Conservation (phyloP, 345 rosid genomes). For the Ceriops tagal region DNA sequence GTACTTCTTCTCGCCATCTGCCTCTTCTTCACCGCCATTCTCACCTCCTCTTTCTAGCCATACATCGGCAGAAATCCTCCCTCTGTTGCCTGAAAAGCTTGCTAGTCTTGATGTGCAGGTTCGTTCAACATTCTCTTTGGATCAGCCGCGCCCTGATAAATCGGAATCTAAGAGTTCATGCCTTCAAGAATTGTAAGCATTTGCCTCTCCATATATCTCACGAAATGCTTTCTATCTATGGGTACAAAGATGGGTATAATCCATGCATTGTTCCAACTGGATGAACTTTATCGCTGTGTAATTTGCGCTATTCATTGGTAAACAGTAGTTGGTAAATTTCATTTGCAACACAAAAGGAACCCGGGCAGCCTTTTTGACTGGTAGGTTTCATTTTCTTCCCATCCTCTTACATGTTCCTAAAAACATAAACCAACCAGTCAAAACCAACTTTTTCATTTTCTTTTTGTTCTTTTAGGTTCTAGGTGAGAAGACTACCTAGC, state of each 20-base stretch:
- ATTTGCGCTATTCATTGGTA: too few species aligned
- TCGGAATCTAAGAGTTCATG: conserved; percentile 26
- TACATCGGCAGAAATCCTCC: conserved; percentile 37
- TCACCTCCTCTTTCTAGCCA: conserved; percentile 31
- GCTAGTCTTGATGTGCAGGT: conserved; percentile 8
- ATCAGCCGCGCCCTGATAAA: conserved; percentile 13
- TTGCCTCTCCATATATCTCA: not conserved
- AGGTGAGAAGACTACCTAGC: too few species aligned
- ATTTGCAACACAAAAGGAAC: too few species aligned
- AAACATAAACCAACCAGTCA: conserved; percentile 30
- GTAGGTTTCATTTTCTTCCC: conserved; percentile 5
- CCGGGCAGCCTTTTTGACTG: conserved; percentile 17
- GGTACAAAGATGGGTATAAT: too few species aligned
- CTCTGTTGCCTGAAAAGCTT: conserved; percentile 27
- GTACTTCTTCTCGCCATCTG: conserved; percentile 40
- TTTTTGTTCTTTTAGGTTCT: too few species aligned
- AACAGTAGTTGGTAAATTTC: too few species aligned
- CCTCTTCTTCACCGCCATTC: conserved; percentile 49
- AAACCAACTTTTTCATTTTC: not conserved
- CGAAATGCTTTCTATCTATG: too few species aligned
- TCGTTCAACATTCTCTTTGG: conserved; percentile 40
- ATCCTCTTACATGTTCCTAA: not conserved
- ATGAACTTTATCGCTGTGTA: too few species aligned
- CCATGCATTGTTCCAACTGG: too few species aligned
- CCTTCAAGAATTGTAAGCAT: conserved; percentile 48